Evolutionary conservation across 2,329 filamentous ascomycete genomes (phyloP), one percentile per base, ranked within the genome.

Genomic region (Alternaria alternata): DNA sequence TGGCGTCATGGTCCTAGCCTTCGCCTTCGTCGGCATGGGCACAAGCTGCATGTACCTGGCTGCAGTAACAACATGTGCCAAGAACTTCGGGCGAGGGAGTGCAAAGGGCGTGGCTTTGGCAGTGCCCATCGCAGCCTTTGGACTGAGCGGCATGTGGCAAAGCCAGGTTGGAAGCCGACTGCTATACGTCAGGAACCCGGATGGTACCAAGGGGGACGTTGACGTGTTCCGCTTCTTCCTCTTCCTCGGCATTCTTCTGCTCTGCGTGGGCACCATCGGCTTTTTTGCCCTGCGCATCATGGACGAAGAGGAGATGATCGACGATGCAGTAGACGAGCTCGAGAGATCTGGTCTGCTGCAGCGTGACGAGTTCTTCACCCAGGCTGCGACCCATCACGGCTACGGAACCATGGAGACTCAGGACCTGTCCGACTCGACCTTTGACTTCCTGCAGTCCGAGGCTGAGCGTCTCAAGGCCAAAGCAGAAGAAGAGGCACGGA

Each of bases 81-180:
- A 99, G 87, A 99, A 98, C 81, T 99, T 98, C 80, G 94, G 94
- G 49, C 89, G 91, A 62, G 93, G 93, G 4, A 91, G 90, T 73
- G 90, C 96, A 73, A 91, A 94, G 71, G 95, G 95, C 0, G 81
- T 99, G 51, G 94, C 96, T 61, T 84, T 99, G 56, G 94, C 94
- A 1, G 85, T 92, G 61, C 95, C 95, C 1, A 97, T 98, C 76
- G 93, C 95, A 0, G 90, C 92, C 7, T 97, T 97, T 76, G 95
- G 95, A 0, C 79, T 99, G 57, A 97, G 94, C 74, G 93, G 94
- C 48, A 94, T 99, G 91, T 96, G 95, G 91, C 86, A 95, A 80
- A 96, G 93, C 71, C 94, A 98, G 81, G 81, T 96, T 24, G 94
- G 90, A 30, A 94, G 89, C 68, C 87, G 89, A 52, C 75, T 96